phyloP scores from a whole-genome alignment of 1,139 yeast genomes.

The Zygosaccharomyces sapae region DNA sequence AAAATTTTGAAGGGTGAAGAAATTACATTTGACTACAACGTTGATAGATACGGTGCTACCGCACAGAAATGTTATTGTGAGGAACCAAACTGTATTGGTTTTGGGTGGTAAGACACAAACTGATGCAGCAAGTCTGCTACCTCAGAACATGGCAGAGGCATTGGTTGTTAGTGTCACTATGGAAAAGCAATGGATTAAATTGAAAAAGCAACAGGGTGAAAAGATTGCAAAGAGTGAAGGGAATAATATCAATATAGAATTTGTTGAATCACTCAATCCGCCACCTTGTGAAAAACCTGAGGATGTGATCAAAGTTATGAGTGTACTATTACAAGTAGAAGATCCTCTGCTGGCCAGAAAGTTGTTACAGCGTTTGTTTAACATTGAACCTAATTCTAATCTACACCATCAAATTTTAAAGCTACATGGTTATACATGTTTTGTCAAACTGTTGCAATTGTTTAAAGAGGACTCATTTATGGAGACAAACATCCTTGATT shows the following conservation, averaged over 20 bases:
- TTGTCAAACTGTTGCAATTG: conserved; percentile 55
- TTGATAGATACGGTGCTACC: conserved; percentile 91
- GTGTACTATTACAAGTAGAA: conserved; percentile 73
- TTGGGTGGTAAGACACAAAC: conserved; percentile 98
- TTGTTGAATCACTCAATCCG: conserved; percentile 57
- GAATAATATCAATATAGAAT: conserved; percentile 60
- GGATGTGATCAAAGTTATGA: conserved; percentile 76
- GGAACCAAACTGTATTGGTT: conserved; percentile 85
- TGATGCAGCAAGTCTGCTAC: conserved; percentile 76
- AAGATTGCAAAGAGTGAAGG: conserved; percentile 50
- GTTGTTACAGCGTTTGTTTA: conserved; percentile 61
- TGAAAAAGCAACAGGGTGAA: conserved; percentile 47
- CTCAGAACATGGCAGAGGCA: conserved; percentile 81
- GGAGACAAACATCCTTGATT: conserved; percentile 47
- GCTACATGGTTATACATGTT: conserved; percentile 83
- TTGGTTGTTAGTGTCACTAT: conserved; percentile 67
- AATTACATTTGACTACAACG: conserved; percentile 91
- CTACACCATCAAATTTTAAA: conserved; percentile 61
- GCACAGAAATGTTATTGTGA: conserved; percentile 96
- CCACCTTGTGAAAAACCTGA: conserved; percentile 46
- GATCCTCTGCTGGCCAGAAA: conserved; percentile 63
- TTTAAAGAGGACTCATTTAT: conserved; percentile 35
- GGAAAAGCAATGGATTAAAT: conserved; percentile 62
- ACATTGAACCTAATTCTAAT: conserved; percentile 48
- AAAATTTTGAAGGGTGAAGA: conserved; percentile 77